Evolutionary conservation across 176 grass and related monocot genomes (phyloP).

Genomic region (Oropetium thomaeum): DNA sequence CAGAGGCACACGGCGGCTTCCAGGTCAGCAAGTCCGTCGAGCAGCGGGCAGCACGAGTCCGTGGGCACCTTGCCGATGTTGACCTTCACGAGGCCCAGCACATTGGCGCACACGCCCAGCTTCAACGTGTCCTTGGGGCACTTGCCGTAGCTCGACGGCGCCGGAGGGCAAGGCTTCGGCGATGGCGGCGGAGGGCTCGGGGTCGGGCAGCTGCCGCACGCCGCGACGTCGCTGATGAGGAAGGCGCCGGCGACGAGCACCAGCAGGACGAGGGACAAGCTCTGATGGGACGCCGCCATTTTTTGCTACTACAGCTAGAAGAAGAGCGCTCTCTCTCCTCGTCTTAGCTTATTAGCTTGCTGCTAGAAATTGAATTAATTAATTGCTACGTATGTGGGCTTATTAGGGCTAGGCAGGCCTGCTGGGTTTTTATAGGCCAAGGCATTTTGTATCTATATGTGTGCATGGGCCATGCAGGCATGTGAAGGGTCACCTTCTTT

Average conservation of each 20-base stretch:
- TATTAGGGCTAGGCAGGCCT: not conserved
- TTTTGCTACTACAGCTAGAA: too few species aligned
- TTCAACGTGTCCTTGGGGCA: constrained; percentile 47
- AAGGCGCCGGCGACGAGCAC: constrained; percentile 21
- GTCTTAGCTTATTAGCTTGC: too few species aligned
- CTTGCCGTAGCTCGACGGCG: not conserved
- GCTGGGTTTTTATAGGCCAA: constrained; percentile 22
- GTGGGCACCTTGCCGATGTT: constrained; percentile 22
- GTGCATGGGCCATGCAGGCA: constrained; percentile 14
- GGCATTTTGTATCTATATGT: not conserved
- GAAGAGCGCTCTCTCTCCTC: too few species aligned
- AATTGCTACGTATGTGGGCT: not conserved
- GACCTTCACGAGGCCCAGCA: constrained; percentile 25
- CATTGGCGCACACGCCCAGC: constrained; percentile 47
- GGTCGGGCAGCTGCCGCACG: constrained; percentile 18
- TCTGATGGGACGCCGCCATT: not conserved
- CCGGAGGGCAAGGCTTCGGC: not conserved
- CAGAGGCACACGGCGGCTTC: constrained; percentile 67
- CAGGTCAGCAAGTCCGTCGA: constrained; percentile 46
- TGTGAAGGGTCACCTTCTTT: constrained; percentile 35
- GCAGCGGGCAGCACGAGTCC: constrained; percentile 32
- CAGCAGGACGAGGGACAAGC: not conserved
- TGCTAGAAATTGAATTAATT: too few species aligned
- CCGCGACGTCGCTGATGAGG: not conserved
- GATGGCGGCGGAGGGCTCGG: constrained; percentile 3